phyloP scores from a whole-genome alignment of 2,329 filamentous ascomycete species.

The Trichoderma gracile region DNA sequence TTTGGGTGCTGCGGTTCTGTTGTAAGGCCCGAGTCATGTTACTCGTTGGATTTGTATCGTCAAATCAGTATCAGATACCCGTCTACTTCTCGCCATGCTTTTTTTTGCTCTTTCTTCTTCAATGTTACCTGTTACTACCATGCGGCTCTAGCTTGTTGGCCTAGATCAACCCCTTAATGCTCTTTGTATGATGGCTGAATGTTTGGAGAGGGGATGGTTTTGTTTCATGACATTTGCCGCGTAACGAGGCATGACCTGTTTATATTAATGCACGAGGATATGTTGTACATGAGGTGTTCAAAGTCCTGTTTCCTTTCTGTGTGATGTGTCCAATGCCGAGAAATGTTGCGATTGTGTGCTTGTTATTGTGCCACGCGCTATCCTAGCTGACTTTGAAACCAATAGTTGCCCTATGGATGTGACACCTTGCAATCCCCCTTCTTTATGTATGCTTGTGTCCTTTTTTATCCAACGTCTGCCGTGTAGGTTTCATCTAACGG shows the following conservation, averaged over 20 bases:
- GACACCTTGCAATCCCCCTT: not conserved
- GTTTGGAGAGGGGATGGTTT: conserved; percentile 7
- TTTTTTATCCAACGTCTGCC: not conserved
- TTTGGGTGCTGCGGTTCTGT: conserved; percentile 26
- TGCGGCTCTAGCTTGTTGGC: conserved; percentile 4
- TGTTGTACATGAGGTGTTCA: conserved; percentile 11
- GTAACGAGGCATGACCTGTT: conserved; percentile 13
- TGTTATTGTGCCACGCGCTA: not conserved
- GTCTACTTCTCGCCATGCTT: not conserved
- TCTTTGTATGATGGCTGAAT: conserved; percentile 11
- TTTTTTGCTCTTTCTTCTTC: not conserved
- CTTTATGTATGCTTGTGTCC: not conserved
- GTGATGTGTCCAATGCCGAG: conserved; percentile 5
- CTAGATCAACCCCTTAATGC: conserved; percentile 11
- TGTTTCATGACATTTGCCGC: conserved; percentile 15
- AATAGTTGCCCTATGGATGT: not conserved
- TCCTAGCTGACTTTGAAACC: not conserved
- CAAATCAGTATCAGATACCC: conserved; percentile 19
- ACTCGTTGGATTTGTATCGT: not conserved
- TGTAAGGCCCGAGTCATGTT: conserved; percentile 22
- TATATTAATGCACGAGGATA: conserved; percentile 21
- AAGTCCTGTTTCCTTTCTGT: not conserved
- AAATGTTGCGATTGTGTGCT: not conserved
- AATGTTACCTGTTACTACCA: conserved; percentile 2
- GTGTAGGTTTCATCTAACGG: not conserved